Base-by-base conservation (phyloP, 1,284 basidiomycete species). In the Clitocybe nebularis region DNA sequence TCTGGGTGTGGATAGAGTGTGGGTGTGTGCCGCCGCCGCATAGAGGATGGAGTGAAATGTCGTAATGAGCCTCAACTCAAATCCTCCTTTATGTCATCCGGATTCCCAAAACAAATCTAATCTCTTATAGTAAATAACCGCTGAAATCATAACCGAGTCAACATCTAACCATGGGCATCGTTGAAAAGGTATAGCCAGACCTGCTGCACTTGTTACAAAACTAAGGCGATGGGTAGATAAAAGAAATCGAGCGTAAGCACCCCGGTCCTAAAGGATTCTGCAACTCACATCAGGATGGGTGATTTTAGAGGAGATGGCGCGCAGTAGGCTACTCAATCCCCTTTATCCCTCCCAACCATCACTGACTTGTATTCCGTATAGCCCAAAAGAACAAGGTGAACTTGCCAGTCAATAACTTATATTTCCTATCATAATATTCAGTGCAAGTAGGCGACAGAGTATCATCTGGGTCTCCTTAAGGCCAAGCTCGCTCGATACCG, bases 401-500 rank as follows among this genome's bases (percentile, higher is more conserved):
- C 25, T 29, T 17, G 32, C 28, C 8, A 42, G 30, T 14, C 5
- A 21, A 21, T n/a, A 25, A 23, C 22, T 26, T 46, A 36, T 44
- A 41, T 39, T 32, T 34, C 34, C 41, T 41, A 38, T 49, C 41
- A 34, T 44, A 33, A 46, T 29, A 45, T 36, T 36, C 19, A 19
- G 41, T 33, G 41, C 54, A 69, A 73, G 58, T 74, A 88, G 86
- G 89, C 89, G 39, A 92, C 90, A 33, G 91, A 94, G 63, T 93
- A 94, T 58, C 92, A 94, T 68, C 72, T 94, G 35, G 87, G 85
- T 59, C 75, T 92, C 30, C 71, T 93, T 41, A 93, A 93, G 67
- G 91, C 91, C 49, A 94, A 93, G 60, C 74, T 97, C 22, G 93
- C 93, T 3, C 84, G 90, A 46, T 94, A 94, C 63, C 81, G 93